A percentile compares a stretch with the other conserved stretches of the same genome.
Conservation (phyloP, 208 protist genomes). For the Naegleria lovaniensis region DNA sequence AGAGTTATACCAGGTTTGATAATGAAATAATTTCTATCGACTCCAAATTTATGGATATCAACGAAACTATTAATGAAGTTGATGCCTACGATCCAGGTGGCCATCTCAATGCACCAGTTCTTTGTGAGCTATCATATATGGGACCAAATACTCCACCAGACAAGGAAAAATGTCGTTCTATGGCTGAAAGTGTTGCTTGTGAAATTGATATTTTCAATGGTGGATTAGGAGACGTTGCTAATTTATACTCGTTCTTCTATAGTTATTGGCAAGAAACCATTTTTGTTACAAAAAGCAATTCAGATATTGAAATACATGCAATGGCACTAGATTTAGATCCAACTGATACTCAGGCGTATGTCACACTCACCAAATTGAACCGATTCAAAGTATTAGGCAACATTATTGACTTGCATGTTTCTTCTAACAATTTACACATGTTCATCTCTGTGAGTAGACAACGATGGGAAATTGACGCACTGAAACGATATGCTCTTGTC, state of each 20-base stretch:
- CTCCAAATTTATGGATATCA: conserved; percentile 1
- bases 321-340: not conserved
- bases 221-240: not conserved
- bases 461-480: not conserved
- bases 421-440: not conserved
- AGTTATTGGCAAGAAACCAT: conserved; percentile 1
- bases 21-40: not conserved
- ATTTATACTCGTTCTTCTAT: not conserved
- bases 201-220: not conserved
- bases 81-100: not conserved
- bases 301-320: not conserved
- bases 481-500: not conserved
- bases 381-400: not conserved
- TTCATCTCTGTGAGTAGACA: not conserved
- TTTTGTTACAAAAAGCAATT: not conserved
- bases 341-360: not conserved
- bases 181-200: not conserved
- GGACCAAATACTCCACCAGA: not conserved
- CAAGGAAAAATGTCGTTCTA: not conserved
- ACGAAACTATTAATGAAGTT: not conserved
- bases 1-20: not conserved
- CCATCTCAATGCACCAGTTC: not conserved
- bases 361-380: not conserved
- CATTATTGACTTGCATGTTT: not conserved
- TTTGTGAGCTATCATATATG: not conserved